phyloP scores from a whole-genome alignment of 2,329 filamentous ascomycete genomes.

The Aspergillus carbonarius region DNA sequence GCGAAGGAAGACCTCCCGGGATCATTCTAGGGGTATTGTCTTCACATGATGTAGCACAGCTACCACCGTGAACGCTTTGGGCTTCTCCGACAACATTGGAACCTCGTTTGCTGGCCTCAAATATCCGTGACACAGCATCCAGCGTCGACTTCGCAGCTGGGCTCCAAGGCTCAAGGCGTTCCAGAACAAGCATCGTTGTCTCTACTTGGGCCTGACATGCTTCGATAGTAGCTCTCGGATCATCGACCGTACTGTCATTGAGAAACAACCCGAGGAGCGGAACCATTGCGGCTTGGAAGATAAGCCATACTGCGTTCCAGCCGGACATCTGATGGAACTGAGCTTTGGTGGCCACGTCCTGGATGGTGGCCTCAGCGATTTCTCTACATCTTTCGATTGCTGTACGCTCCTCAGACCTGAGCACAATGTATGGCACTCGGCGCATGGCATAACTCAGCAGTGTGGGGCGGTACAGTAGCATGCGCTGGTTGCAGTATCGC shows the following conservation, averaged over 20 bases:
- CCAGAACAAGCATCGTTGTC: constrained; percentile 34
- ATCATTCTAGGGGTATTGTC: constrained; percentile 10
- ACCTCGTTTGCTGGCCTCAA: constrained; percentile 53
- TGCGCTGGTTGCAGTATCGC: constrained; percentile 75
- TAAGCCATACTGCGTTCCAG: constrained; percentile 80
- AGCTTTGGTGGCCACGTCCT: constrained; percentile 70
- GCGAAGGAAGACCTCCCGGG: constrained; percentile 12
- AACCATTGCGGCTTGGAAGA: constrained; percentile 78
- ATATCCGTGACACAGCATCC: constrained; percentile 64
- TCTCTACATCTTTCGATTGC: constrained; percentile 68
- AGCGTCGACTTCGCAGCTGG: constrained; percentile 62
- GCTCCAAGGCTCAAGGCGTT: constrained; percentile 63
- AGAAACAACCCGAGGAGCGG: constrained; percentile 70
- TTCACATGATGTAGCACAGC: constrained; percentile 21
- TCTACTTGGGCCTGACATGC: constrained; percentile 58
- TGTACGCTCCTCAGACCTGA: constrained; percentile 61
- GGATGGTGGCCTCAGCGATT: constrained; percentile 68
- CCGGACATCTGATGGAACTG: constrained; percentile 72
- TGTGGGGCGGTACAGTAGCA: constrained; percentile 72
- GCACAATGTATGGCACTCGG: constrained; percentile 51
- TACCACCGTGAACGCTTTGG: constrained; percentile 9
- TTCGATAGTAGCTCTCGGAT: constrained; percentile 57
- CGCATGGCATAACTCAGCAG: constrained; percentile 64
- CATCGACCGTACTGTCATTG: constrained; percentile 49
- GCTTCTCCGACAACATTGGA: constrained; percentile 18